These are phyloP conservation scores for Aciculosporium take DNA, from an alignment of 2,329 filamentous ascomycete genomes.

Conservation along the genomic window DNA sequence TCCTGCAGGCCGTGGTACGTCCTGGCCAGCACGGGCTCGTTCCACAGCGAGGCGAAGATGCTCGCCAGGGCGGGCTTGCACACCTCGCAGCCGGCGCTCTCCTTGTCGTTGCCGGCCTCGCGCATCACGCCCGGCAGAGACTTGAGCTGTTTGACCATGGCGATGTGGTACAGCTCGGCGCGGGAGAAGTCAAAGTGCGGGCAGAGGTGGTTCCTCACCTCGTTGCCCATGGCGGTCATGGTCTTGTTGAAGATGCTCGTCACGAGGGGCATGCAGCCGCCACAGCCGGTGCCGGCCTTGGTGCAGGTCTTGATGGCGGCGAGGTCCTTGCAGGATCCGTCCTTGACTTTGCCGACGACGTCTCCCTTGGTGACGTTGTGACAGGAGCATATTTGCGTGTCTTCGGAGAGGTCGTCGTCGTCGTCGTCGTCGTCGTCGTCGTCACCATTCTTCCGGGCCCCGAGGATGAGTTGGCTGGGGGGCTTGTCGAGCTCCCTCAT, in stretches of 20 bases:
- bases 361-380: constrained; percentile 86
- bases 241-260: constrained; percentile 83
- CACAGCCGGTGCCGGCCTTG: constrained; percentile 82
- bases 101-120: constrained; percentile 54
- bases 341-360: constrained; percentile 56
- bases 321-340: constrained; percentile 67
- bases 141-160: constrained; percentile 65
- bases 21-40: constrained; percentile 65
- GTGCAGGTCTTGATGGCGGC: constrained; percentile 79
- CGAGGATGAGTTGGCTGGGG: constrained; percentile 72
- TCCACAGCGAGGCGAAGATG: constrained; percentile 71
- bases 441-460: constrained; percentile 53
- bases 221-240: constrained; percentile 72
- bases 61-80: constrained; percentile 75
- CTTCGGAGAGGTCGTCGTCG: constrained; percentile 60
- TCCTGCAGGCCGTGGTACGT: constrained; percentile 65
- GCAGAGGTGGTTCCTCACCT: constrained; percentile 77
- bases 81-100: constrained; percentile 68
- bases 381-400: constrained; percentile 82
- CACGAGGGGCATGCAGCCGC: constrained; percentile 78
- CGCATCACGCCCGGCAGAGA: constrained; percentile 66
- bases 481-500: constrained; percentile 66
- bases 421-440: constrained; percentile 60
- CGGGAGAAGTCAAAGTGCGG: constrained; percentile 73
- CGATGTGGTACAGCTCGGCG: constrained; percentile 79